These are phyloP conservation scores for Chlorophyllum brunneum DNA, from an alignment of 768 basidiomycete species.

Conservation along the genomic window DNA sequence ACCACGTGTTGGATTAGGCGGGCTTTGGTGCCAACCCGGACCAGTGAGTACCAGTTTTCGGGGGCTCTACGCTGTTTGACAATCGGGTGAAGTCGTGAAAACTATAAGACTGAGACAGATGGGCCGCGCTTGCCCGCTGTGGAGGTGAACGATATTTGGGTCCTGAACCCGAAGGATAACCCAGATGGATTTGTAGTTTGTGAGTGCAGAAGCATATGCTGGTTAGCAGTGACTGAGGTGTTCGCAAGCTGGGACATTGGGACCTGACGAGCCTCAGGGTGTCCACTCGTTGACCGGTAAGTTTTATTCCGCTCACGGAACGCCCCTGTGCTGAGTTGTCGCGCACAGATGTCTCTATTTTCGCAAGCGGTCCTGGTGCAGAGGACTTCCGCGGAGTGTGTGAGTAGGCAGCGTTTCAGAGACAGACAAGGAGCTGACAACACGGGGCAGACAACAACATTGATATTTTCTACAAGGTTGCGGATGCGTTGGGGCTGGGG, in stretches of 20 bases:
- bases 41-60: constrained; percentile 23
- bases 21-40: constrained; percentile 42
- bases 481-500: constrained; percentile 30
- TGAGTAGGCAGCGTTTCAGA: no score
- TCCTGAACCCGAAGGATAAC: constrained; percentile 33
- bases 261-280: constrained; percentile 30
- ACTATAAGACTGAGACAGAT: constrained; percentile 27
- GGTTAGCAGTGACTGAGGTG: no score
- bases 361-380: constrained; percentile 39
- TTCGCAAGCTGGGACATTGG: constrained; percentile 31
- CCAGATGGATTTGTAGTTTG: constrained; percentile 30
- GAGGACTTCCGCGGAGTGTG: constrained; percentile 40
- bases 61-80: no score
- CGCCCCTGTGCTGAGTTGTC: not conserved
- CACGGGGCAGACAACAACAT: constrained; percentile 42
- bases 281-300: constrained; percentile 38
- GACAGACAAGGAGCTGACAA: no score
- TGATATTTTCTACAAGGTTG: constrained; percentile 40
- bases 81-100: no score
- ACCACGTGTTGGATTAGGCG: constrained; percentile 18
- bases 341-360: constrained; percentile 38
- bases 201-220: no score
- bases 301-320: not conserved
- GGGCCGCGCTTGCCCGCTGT: constrained; percentile 37
- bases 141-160: constrained; percentile 18